Conservation (phyloP, 345 rosid species). For the Camelina laxa region DNA sequence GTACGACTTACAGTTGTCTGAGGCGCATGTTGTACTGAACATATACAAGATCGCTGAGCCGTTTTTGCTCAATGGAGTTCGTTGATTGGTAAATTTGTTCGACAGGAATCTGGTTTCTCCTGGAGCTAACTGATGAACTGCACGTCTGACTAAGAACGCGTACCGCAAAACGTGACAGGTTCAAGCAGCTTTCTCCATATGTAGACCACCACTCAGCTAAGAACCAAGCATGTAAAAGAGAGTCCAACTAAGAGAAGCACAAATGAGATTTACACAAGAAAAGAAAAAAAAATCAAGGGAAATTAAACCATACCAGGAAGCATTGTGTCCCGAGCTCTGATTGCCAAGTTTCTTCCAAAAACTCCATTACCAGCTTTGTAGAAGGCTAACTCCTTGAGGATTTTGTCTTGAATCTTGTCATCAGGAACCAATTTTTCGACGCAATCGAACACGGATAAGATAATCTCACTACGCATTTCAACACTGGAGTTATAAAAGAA, state of each 20-base stretch:
- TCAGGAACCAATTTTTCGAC: constrained; percentile 76
- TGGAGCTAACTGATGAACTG: constrained; percentile 51
- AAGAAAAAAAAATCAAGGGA: not conserved
- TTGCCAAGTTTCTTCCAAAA: constrained; percentile 88
- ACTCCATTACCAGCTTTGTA: constrained; percentile 79
- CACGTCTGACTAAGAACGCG: constrained; percentile 86
- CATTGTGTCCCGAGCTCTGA: constrained; percentile 76
- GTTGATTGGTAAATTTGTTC: constrained; percentile 60
- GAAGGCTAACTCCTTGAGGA: constrained; percentile 60
- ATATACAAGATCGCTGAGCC: constrained; percentile 69
- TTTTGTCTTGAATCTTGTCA: constrained; percentile 67
- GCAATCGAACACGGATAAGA: constrained; percentile 70
- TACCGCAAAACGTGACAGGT: constrained; percentile 76
- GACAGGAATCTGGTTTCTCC: constrained; percentile 49
- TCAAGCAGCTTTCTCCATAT: constrained; percentile 91
- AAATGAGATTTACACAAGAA: not conserved
- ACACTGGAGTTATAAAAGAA: constrained; percentile 71
- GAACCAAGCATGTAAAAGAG: constrained; percentile 29
- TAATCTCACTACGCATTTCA: constrained; percentile 64
- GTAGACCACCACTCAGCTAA: constrained; percentile 97
- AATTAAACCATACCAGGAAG: constrained; percentile 63
- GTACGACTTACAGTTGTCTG: constrained; percentile 58
- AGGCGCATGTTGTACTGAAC: constrained; percentile 88
- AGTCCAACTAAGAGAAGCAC: not conserved
- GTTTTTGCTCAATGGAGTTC: constrained; percentile 76